These are phyloP conservation scores for Geranomyces michiganensis DNA, from an alignment of 192 early-diverging fungal species.

Conservation along the genomic window DNA sequence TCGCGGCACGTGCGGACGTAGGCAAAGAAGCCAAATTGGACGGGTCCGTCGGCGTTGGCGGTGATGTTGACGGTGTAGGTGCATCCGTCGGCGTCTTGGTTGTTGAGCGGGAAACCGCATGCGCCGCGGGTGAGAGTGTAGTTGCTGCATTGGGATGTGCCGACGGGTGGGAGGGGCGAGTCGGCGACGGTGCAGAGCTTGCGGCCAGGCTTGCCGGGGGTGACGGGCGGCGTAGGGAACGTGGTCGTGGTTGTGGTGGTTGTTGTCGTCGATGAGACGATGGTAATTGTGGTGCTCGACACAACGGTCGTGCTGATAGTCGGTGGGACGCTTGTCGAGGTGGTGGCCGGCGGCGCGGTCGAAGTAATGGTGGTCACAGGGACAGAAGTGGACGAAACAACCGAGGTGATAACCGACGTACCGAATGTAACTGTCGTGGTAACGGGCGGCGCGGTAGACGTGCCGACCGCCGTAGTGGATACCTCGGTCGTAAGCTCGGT, in stretches of 20 bases:
- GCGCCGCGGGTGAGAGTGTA: not conserved
- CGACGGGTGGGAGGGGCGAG: constrained; percentile 4
- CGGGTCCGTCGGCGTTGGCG: constrained; percentile 13
- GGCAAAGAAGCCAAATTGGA: constrained; percentile 17
- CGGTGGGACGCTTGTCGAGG: not conserved
- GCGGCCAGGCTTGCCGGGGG: constrained; percentile 1
- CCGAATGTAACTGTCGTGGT: not conserved
- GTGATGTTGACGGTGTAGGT: constrained; percentile 16
- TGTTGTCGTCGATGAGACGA: not conserved
- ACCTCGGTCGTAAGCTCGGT: not conserved
- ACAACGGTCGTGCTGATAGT: not conserved
- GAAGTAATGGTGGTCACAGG: not conserved
- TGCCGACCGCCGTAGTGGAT: not conserved
- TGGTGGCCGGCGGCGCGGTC: not conserved
- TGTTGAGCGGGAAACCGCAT: constrained; percentile 7
- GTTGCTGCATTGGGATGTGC: constrained; percentile 1
- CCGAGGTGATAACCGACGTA: not conserved
- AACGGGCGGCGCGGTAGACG: not conserved
- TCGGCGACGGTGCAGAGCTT: not conserved
- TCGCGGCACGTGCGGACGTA: constrained; percentile 5
- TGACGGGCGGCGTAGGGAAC: not conserved
- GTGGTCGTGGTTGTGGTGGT: constrained; percentile 3
- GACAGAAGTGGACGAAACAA: not conserved
- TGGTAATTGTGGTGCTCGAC: not conserved
- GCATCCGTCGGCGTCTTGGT: constrained; percentile 16